Conservation (phyloP, 257 asterid species). For the Solanum pinnatisectum region DNA sequence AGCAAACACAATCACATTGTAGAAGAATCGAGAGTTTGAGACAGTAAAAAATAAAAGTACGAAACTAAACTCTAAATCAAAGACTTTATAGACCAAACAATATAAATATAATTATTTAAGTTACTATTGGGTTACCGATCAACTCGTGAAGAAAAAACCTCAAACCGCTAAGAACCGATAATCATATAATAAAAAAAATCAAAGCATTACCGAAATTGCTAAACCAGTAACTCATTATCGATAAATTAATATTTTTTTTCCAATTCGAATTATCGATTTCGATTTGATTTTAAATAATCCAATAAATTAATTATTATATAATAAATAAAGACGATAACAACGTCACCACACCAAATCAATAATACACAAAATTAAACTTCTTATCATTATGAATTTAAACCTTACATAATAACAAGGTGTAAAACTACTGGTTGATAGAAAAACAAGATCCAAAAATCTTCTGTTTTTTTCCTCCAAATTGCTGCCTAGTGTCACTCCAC, state of each 20-base stretch:
- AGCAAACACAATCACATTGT: neutral
- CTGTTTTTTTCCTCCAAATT: constrained; percentile 32
- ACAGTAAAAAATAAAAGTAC: too few relatives aligned
- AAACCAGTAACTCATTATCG: neutral
- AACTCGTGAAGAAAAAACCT: neutral
- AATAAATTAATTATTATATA: too few relatives aligned
- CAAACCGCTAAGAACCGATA: neutral
- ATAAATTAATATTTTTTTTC: too few relatives aligned
- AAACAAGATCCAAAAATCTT: constrained; percentile 12
- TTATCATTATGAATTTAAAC: neutral
- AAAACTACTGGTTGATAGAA: constrained; percentile 15
- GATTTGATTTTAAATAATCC: too few relatives aligned
- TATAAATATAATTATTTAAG: too few relatives aligned
- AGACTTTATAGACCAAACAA: too few relatives aligned
- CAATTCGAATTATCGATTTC: too few relatives aligned
- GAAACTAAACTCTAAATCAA: neutral
- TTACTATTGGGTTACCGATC: neutral
- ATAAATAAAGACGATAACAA: too few relatives aligned
- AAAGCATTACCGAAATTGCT: too few relatives aligned
- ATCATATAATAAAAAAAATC: too few relatives aligned
- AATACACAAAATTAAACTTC: neutral
- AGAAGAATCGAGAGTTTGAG: neutral
- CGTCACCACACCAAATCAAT: neutral
- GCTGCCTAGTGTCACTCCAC: constrained; percentile 9
- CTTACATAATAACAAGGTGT: neutral